Conservation (phyloP, 2,329 filamentous ascomycete species). For the Acrodontium crateriforme region DNA sequence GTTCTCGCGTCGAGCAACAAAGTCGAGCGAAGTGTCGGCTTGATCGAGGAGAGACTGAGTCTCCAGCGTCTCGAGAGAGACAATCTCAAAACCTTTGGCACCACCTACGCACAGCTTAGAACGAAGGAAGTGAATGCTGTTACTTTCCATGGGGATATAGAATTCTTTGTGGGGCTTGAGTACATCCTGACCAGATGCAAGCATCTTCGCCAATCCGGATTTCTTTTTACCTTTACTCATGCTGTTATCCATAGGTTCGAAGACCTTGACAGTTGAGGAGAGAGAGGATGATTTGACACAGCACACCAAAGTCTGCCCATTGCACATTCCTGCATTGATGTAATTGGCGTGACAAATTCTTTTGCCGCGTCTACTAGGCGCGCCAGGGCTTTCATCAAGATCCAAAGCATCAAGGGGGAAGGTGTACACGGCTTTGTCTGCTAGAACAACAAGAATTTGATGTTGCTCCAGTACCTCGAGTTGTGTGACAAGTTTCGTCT, state of each 20-base stretch:
- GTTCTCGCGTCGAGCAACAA: constrained; percentile 85
- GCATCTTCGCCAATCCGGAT: constrained; percentile 89
- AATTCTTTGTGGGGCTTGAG: constrained; percentile 97
- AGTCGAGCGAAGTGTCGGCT: constrained; percentile 93
- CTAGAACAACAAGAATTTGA: constrained; percentile 74
- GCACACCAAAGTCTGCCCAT: constrained; percentile 87
- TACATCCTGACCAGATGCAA: constrained; percentile 83
- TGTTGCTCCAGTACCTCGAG: constrained; percentile 95
- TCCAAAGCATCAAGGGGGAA: constrained; percentile 81
- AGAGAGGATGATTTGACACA: constrained; percentile 89
- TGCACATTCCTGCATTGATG: constrained; percentile 92
- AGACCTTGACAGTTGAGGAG: constrained; percentile 97
- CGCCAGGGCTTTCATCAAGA: constrained; percentile 57
- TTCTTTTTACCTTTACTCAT: constrained; percentile 81
- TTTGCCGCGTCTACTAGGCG: constrained; percentile 71
- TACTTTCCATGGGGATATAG: constrained; percentile 97
- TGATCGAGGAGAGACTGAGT: constrained; percentile 94
- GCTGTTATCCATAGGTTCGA: constrained; percentile 90
- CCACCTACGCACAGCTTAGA: constrained; percentile 95
- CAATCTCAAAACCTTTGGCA: constrained; percentile 89
- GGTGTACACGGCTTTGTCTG: constrained; percentile 84
- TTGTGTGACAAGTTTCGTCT: constrained; percentile 78
- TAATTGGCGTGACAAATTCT: constrained; percentile 98
- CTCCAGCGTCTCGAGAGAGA: constrained; percentile 92
- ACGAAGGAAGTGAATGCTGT: constrained; percentile 92